Base-by-base conservation (phyloP, 768 basidiomycete genomes). In the Cystofilobasidium ferigula region DNA sequence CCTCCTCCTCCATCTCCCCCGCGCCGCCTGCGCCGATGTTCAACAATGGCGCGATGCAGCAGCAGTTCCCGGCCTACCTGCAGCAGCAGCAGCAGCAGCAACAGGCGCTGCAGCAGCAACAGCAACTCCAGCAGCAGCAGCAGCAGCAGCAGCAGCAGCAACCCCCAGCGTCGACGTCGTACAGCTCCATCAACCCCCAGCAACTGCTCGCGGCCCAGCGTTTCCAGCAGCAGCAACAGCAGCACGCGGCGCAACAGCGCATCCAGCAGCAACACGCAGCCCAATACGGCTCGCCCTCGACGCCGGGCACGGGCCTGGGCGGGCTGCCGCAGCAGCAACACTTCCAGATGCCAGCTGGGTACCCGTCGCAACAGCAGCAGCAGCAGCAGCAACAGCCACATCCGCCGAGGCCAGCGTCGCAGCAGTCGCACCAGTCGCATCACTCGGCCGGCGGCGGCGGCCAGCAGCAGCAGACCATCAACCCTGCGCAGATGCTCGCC, bases 81-180 rank as follows among this genome's bases (percentile, higher is more conserved):
- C 51, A 54, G 30, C 51, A 54, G 51, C 51, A 54, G 45, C 45
- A 48, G 30, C 51, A 54, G 16, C 51, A 54, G 30, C 51, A 54
- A 32, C 51, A 54, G 30, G 10, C 10, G 40, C 40, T n/a, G n/a
- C 45, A 47, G n/a, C 45, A 47, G 45, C 43, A 9, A 5, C 51
- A 54, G 13, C 51, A 54, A 28, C 51, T 4, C 14, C 51, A 48
- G 22, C 45, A 48, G 45, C 45, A 48, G 45, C 45, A 48, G 24
- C 45, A 48, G 24, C 45, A 13, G 10, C 45, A 48, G 24, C 45
- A 48, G 22, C 45, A 48, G 45, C 45, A 48, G 45, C 45, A 48
- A n/a, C 45, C 45, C 13, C 13, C 16, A 24, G 51, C 51, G 5
- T 28, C 28, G 8, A 18, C 51, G 14, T 32, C 51, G 51, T 54